phyloP scores from a whole-genome alignment of 257 asterid species.

The Plantago major region DNA sequence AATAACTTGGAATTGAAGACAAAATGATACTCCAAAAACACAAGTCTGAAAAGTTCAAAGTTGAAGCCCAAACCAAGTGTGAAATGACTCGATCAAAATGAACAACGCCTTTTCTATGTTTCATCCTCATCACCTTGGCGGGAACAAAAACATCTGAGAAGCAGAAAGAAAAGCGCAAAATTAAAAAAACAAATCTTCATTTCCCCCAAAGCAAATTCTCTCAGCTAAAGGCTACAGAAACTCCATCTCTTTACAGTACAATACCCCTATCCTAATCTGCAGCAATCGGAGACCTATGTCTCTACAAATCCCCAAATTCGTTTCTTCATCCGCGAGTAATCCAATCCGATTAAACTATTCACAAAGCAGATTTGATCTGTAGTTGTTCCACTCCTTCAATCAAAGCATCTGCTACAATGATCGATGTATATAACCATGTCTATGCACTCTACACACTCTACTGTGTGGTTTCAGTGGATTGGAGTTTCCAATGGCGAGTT shows the following conservation, averaged over 20 bases:
- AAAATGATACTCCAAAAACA: too few species aligned
- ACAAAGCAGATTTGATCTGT: background rate
- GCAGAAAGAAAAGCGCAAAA: too few species aligned
- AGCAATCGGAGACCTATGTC: too few species aligned
- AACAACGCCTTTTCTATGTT: too few species aligned
- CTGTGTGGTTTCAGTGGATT: constrained; percentile 9
- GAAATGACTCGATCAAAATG: too few species aligned
- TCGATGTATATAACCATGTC: constrained; percentile 24
- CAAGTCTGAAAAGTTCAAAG: too few species aligned
- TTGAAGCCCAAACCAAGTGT: too few species aligned
- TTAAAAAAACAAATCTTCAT: too few species aligned
- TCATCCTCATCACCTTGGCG: too few species aligned
- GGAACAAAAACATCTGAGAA: too few species aligned
- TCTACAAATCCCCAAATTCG: background rate
- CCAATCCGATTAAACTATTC: background rate
- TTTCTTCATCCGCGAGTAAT: constrained; percentile 1
- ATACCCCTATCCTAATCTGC: too few species aligned
- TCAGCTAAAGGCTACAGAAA: background rate
- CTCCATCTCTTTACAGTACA: background rate
- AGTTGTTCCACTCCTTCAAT: constrained; percentile 44
- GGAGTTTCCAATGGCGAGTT: constrained; percentile 64
- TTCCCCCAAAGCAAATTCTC: background rate
- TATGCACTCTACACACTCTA: constrained; percentile 17
- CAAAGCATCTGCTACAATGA: constrained; percentile 55
- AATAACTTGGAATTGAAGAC: too few species aligned